Base-by-base conservation (phyloP, 2,329 filamentous ascomycete genomes). In the Botrytis aclada region DNA sequence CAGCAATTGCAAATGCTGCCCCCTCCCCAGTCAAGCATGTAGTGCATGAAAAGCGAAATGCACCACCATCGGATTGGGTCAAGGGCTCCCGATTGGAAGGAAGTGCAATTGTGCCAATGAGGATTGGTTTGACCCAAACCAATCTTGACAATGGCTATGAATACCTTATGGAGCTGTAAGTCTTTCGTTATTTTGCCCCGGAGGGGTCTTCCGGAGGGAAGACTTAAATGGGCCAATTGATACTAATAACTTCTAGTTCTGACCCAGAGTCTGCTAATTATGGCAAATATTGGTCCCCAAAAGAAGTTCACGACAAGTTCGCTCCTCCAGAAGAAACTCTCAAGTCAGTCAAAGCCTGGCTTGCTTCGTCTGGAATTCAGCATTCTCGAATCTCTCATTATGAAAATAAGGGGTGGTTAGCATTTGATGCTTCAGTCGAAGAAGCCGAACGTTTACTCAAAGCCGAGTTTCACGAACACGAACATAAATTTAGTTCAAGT, bases 101-200 rank as follows among this genome's bases (percentile, higher is more conserved):
- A 39, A 71, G 70, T 72, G 74, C 76, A 22, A 73, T 75, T 34
- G 76, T 86, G 47, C 84, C 84, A 2, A 82, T 86, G 76, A 80
- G 83, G 20, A 84, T 86, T 74, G 84, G 83, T 14, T 75, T 86
- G 69, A 81, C 80, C 5, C 84, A 86, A 76, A 80, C 79, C 20
- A 85, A 85, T 70, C 76, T 86, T 25, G 81, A 85, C 14, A 80
- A 81, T 20, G 84, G 83, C 9, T 78, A 82, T 75, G 82, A 83
- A 56, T 80, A 80, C 37, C 78, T 85, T 32, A 83, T 83, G 82
- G 83, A 83, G 67, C 74, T 80, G 74, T 77, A 71, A 62, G 75
- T 66, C 39, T 25, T 1, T 29, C 1, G 16, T 9, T 51, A 7
- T 32, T 43, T 61, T 41, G 34, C 4, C 25, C 22, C 29, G 1